Evolutionary conservation across 371 early-diverging fungal species (phyloP).

Genomic region (Zychaea mexicana): DNA sequence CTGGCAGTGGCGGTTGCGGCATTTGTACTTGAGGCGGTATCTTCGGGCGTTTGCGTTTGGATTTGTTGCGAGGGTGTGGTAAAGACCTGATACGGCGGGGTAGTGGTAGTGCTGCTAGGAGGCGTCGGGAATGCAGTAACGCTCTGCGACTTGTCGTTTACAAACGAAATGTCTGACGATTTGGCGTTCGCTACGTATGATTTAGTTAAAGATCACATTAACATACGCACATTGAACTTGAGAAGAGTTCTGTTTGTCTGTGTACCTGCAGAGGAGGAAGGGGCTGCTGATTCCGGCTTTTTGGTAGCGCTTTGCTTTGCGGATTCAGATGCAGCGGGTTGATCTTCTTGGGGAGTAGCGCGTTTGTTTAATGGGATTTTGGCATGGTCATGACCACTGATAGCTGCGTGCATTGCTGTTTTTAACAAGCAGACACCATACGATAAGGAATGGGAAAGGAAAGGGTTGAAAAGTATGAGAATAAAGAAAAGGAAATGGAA

Average conservation of each 20-base stretch:
- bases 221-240: background rate
- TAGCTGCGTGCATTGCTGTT: background rate
- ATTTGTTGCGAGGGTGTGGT: too few species aligned
- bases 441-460: background rate
- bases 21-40: background rate
- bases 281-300: background rate
- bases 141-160: background rate
- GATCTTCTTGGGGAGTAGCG: background rate
- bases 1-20: background rate
- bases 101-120: background rate
- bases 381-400: background rate
- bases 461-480: background rate
- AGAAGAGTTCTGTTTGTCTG: background rate
- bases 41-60: background rate
- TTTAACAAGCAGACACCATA: background rate
- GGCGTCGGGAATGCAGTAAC: conserved; percentile 1
- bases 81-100: background rate
- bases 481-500: background rate
- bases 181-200: background rate
- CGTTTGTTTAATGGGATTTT: background rate
- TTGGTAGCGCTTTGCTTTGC: background rate
- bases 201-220: background rate
- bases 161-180: background rate
- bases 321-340: background rate
- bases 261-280: background rate